Base-by-base conservation (phyloP, 2,329 filamentous ascomycete species). In the Colletotrichum sp. region DNA sequence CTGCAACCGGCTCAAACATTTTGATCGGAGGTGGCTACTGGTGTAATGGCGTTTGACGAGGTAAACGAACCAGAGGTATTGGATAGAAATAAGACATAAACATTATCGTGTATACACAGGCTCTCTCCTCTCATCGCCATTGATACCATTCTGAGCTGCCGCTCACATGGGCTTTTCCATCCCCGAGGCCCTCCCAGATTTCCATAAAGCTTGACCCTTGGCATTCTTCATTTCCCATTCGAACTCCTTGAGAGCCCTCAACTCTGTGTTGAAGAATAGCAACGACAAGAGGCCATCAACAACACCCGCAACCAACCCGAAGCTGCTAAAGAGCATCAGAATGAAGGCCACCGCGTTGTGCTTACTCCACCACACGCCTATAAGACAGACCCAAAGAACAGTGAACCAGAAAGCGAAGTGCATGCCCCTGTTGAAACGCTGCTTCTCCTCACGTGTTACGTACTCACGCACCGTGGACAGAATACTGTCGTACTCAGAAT, bases 191-290 rank as follows among this genome's bases (percentile, higher is more conserved):
- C 48, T 52, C 6, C 18, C 21, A 6, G 43, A 76, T 12, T 21
- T 15, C 13, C 18, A 34, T 1, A 28, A 8, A 8, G 43, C 58
- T 13, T 30, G 28, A 0, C 86, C 85, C 77, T 86, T 92, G 15
- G 93, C 93, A 82, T 94, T 96, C 67, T 87, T 87, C 30, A 99
- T 93, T 84, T 99, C 97, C 94, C 95, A 98, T 82, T 97, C 92
- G 85, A 99, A 99, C 86, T 99, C 97, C 80, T 92, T 93, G 71
- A 99, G 86, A 6, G 94, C 93, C 74, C 95, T 90, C 75, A 98
- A 85, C 86, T 99, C 97, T 76, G 92, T 93, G 13, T 94, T 93
- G 74, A 98, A 93, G 83, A 99, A 99, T 65, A 99, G 84, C 1
- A 97, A 90, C 0, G 96, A 94, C 82, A 99, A 94, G 55, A 99